Evolutionary conservation across 2,329 filamentous ascomycete species (phyloP), one percentile per base, ranked within the genome.

Genomic region (Moelleriella libera): DNA sequence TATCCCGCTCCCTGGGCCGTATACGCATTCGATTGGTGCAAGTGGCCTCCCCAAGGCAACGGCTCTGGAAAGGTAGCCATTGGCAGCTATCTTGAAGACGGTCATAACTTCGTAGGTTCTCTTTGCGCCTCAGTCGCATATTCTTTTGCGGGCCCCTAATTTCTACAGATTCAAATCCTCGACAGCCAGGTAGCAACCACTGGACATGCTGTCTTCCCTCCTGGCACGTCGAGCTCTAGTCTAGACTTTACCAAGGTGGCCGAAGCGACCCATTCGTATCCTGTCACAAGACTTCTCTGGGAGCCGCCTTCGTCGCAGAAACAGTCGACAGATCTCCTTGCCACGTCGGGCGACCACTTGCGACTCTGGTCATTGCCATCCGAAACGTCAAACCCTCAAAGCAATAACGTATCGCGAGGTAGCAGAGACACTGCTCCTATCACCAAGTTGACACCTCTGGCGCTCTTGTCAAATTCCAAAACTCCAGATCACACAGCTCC

Each of bases 11-110:
- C 90, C 0, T 98, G 92, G 88, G 84, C 88, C 11, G 82, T 94
- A 48, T 98, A 97, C 63, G 90, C 92, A 10, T 90, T 94, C 58
- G 92, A 98, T 68, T 98, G 92, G 92, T 98, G 92, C 71, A 98
- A 98, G 67, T 98, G 92, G 90, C 80, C 85, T 12, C 82, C 90
- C 2, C 80, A 88, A 58, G 81, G 67, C 57, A 82, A 82, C 54
- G 82, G 86, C 52, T 88, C 87, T 4, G 92, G 92, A 40, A 97
- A 97, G 66, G 77, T 98, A 56, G 92, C 92, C 10, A 75, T 98
- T 40, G 92, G 90, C 50, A 98, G 92, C 69, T 97, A 97, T 63
- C 70, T 97, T 46, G 92, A 98, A 67, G 92, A 98, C 66, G 90
- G 89, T 5, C 92, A 98, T 68, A 98, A 98, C 63, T 98, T 94